phyloP scores from a whole-genome alignment of 2,329 filamentous ascomycete genomes.

The Tolypocladium cylindrosporum region DNA sequence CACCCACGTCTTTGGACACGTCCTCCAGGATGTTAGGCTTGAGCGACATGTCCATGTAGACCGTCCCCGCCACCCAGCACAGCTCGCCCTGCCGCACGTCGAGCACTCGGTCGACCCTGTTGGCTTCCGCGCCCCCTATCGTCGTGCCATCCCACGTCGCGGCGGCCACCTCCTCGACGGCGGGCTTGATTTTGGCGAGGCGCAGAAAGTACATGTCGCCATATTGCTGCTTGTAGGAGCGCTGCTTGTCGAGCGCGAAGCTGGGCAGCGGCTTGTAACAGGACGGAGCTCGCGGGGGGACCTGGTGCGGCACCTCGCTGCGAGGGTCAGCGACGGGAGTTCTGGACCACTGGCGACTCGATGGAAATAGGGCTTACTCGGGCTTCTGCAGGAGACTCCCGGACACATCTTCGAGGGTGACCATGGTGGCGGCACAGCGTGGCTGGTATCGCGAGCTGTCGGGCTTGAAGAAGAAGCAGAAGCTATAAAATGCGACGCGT shows the following conservation, averaged over 20 bases:
- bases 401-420: constrained; percentile 21
- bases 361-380: constrained; percentile 14
- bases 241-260: constrained; percentile 60
- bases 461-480: neutral
- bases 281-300: constrained; percentile 42
- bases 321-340: neutral
- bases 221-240: constrained; percentile 88
- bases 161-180: constrained; percentile 63
- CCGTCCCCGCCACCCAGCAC: constrained; percentile 89
- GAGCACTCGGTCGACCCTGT: constrained; percentile 75
- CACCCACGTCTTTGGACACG: constrained; percentile 74
- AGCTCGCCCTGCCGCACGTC: constrained; percentile 93
- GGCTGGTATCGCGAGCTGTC: neutral
- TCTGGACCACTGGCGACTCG: neutral
- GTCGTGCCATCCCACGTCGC: constrained; percentile 70
- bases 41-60: constrained; percentile 94
- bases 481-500: neutral
- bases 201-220: constrained; percentile 96
- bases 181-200: constrained; percentile 75
- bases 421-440: constrained; percentile 15
- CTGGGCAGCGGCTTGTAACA: constrained; percentile 66
- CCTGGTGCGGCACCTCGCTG: constrained; percentile 23
- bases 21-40: constrained; percentile 96
- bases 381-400: constrained; percentile 22
- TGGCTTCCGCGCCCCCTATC: constrained; percentile 67